Evolutionary conservation across 2,329 filamentous ascomycete species (phyloP).

Genomic region (Zymoseptoria tritici): DNA sequence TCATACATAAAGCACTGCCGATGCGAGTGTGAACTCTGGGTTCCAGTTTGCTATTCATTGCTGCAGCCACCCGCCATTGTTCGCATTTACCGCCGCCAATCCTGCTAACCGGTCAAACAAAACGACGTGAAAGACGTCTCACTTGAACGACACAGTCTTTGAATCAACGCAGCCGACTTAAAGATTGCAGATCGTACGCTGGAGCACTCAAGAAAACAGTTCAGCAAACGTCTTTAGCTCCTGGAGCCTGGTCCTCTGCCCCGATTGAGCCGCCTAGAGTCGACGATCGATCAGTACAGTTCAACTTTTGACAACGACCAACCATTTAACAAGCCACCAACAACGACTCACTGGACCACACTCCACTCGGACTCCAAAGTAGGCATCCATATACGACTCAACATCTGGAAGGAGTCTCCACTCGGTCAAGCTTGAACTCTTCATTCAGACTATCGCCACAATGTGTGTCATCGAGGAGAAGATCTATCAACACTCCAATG

Average conservation of each 20-base stretch:
- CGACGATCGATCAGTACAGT: neutral
- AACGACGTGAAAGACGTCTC: neutral
- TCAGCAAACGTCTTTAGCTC: neutral
- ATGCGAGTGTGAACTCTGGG: neutral
- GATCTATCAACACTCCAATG: conserved; percentile 22
- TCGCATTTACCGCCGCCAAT: neutral
- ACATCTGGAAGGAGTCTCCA: neutral
- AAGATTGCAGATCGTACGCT: neutral
- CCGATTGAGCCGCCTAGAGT: neutral
- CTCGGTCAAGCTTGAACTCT: neutral
- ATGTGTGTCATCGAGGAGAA: conserved; percentile 28
- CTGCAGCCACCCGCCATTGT: neutral
- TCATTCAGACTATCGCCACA: neutral
- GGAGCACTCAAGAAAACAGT: neutral
- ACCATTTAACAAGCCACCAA: neutral
- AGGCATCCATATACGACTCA: neutral
- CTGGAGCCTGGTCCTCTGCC: neutral
- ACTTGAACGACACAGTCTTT: neutral
- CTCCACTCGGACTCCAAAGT: neutral
- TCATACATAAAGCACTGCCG: neutral
- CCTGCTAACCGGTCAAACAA: neutral
- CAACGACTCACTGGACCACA: neutral
- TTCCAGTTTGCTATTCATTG: neutral
- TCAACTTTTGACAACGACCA: neutral
- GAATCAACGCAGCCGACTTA: neutral